Percentiles rank a stretch among this genome's conserved stretches.
phyloP scores from a whole-genome alignment of 805 yeast species.

The Saccharomycopsis selenospora region DNA sequence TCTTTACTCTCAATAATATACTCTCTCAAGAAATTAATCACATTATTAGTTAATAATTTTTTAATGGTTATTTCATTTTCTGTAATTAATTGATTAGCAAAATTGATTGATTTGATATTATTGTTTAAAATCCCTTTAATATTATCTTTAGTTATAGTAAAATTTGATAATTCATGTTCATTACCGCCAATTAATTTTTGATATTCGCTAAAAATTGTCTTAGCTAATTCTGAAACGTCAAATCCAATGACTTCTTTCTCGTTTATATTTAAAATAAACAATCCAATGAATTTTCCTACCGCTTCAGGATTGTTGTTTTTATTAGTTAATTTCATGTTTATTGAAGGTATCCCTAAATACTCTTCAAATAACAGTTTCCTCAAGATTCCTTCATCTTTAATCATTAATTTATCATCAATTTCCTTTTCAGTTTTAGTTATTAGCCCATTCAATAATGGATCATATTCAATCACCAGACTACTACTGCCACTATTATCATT shows the following conservation, averaged over 20 bases:
- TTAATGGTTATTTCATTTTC: conserved; percentile 6
- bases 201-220: conserved; percentile 34
- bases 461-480: too few species aligned
- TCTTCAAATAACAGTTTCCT: too few species aligned
- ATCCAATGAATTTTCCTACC: conserved; percentile 53
- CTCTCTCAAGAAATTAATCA: background rate
- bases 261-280: conserved; percentile 44
- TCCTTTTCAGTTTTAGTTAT: conserved; percentile 37
- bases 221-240: conserved; percentile 41
- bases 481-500: too few species aligned
- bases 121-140: conserved; percentile 8
- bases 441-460: conserved; percentile 41
- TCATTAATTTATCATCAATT: too few species aligned
- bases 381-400: too few species aligned
- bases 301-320: conserved; percentile 48
- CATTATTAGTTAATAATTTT: too few species aligned
- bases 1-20: conserved; percentile 28
- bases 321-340: too few species aligned
- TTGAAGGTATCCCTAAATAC: background rate
- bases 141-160: background rate
- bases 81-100: conserved; percentile 3
- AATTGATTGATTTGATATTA: too few species aligned
- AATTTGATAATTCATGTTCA: background rate
- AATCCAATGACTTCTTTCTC: conserved; percentile 53
- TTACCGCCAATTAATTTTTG: conserved; percentile 31